A percentile compares a stretch with the other conserved stretches of the same genome.
Evolutionary conservation across 2,329 filamentous ascomycete species (phyloP).

Genomic region (Fusarium foetens): DNA sequence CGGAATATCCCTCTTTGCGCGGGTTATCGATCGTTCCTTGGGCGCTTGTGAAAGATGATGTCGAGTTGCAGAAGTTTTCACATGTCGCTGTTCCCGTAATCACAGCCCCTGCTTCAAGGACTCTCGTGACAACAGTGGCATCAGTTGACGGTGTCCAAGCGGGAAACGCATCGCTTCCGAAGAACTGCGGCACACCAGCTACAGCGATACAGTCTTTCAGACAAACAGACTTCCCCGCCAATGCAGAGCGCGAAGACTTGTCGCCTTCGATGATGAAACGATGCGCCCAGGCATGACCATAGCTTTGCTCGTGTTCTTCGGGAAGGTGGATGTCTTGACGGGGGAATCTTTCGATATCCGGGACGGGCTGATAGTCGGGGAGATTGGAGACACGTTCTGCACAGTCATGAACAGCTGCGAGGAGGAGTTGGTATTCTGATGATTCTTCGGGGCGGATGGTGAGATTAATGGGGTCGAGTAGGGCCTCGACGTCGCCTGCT

Average conservation of each 20-base stretch:
- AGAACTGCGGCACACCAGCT: slow-evolving; percentile 63
- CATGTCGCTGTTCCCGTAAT: slow-evolving; percentile 62
- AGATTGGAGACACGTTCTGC: slow-evolving; percentile 56
- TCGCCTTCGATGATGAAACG: slow-evolving; percentile 56
- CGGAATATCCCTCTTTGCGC: slow-evolving; percentile 55
- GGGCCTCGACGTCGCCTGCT: slow-evolving; percentile 51
- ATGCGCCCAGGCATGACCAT: slow-evolving; percentile 63
- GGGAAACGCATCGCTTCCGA: slow-evolving; percentile 60
- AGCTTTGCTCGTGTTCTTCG: slow-evolving; percentile 52
- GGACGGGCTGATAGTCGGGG: slow-evolving; percentile 58
- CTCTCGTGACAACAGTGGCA: slow-evolving; percentile 62
- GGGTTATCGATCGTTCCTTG: slow-evolving; percentile 61
- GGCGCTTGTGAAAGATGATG: slow-evolving; percentile 58
- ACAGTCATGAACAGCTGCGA: slow-evolving; percentile 63
- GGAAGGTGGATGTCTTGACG: slow-evolving; percentile 56
- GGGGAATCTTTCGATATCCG: slow-evolving; percentile 56
- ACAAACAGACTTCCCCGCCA: slow-evolving; percentile 56
- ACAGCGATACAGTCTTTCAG: slow-evolving; percentile 67
- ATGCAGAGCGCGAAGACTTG: slow-evolving; percentile 38
- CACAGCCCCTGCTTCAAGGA: slow-evolving; percentile 60
- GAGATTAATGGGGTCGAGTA: slow-evolving; percentile 52
- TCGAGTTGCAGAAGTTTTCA: slow-evolving; percentile 64
- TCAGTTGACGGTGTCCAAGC: slow-evolving; percentile 63
- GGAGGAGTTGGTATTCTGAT: slow-evolving; percentile 58
- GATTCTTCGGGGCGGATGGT: slow-evolving; percentile 51